These are phyloP conservation scores for Cercospora zeae-maydis DNA, from an alignment of 2,329 filamentous ascomycete species.

Conservation along the genomic window DNA sequence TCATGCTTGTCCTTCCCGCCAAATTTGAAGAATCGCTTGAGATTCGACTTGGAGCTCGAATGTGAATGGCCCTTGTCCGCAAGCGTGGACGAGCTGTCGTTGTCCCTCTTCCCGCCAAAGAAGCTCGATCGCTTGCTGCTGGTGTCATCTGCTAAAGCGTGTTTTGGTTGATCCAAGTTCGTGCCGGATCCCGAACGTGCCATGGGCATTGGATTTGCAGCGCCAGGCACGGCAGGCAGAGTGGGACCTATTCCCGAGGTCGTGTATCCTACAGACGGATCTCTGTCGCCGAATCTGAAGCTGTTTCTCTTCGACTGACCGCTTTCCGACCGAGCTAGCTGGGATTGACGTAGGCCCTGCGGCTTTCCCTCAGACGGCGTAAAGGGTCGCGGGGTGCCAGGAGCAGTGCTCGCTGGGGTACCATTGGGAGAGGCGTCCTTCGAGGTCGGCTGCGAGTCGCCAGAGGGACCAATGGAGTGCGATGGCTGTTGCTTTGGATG, in stretches of 20 bases:
- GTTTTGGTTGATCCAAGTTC: conserved; percentile 10
- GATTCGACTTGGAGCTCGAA: conserved; percentile 78
- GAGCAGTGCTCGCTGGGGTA: conserved; percentile 48
- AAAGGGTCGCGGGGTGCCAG: conserved; percentile 58
- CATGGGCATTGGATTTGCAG: conserved; percentile 24
- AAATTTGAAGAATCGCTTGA: conserved; percentile 89
- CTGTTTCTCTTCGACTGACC: conserved; percentile 53
- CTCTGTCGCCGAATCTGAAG: conserved; percentile 78
- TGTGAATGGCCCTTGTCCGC: conserved; percentile 39
- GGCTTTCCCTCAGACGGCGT: conserved; percentile 65
- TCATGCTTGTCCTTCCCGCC: conserved; percentile 64
- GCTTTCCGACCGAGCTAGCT: conserved; percentile 36
- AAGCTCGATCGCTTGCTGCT: conserved; percentile 55
- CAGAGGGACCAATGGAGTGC: conserved; percentile 56
- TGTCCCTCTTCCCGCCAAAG: conserved; percentile 52
- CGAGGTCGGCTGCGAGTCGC: conserved; percentile 53
- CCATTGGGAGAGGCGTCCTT: conserved; percentile 62
- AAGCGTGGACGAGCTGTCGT: conserved; percentile 39
- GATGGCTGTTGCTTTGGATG: conserved; percentile 50
- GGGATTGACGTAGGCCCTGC: conserved; percentile 72
- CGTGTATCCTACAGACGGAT: conserved; percentile 55
- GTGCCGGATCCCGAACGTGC: conserved; percentile 43
- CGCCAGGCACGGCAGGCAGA: conserved; percentile 25
- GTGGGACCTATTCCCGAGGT: conserved; percentile 42
- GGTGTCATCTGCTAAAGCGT: conserved; percentile 35